Evolutionary conservation across 2,329 filamentous ascomycete genomes (phyloP).

Genomic region (Botrytis fragariae): DNA sequence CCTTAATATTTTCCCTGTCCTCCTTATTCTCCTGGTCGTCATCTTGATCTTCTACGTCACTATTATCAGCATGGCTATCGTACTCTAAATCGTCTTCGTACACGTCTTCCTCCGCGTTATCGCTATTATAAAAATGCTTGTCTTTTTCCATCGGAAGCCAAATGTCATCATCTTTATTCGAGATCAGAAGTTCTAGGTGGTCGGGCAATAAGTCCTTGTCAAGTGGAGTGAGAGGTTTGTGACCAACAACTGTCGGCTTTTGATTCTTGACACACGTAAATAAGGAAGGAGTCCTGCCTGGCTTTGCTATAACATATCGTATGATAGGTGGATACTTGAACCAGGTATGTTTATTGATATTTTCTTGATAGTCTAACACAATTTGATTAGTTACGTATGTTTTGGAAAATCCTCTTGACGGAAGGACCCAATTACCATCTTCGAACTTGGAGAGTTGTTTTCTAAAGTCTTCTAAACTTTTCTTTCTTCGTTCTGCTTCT

Average conservation of each 20-base stretch:
- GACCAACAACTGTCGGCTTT: neutral
- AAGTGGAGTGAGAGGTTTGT: neutral
- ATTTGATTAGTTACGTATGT: neutral
- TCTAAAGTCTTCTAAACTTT: neutral
- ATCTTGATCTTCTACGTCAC: neutral
- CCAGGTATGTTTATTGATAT: neutral
- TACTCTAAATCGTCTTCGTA: neutral
- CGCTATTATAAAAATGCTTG: neutral
- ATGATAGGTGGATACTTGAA: neutral
- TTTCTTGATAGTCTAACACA: neutral
- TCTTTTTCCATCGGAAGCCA: no score
- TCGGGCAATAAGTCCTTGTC: neutral
- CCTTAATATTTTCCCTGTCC: no score
- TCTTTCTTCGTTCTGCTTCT: neutral
- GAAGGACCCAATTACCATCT: neutral
- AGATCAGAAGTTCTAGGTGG: neutral
- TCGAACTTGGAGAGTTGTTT: neutral
- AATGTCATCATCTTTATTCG: neutral
- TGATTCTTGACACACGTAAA: neutral
- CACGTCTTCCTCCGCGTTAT: neutral
- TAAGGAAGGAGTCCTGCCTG: no score
- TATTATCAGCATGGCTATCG: neutral
- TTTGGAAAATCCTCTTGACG: neutral
- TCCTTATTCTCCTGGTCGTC: neutral
- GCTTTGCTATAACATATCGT: conserved; percentile 8